Evolutionary conservation across 768 basidiomycete species (phyloP).

Genomic region (Lentinula edodes): DNA sequence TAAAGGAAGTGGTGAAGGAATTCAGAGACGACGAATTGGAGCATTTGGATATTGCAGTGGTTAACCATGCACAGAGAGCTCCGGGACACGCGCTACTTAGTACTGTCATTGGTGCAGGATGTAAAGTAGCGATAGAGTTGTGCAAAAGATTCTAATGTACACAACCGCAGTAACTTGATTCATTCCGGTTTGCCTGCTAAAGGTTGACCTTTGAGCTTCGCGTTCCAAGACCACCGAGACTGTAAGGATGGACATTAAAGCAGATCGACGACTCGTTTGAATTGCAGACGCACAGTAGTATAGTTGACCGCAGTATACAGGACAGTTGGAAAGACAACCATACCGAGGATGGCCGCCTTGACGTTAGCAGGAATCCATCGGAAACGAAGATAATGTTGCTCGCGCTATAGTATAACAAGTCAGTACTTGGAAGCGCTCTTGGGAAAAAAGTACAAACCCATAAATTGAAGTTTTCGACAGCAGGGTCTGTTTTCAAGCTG

Average conservation of each 20-base stretch:
- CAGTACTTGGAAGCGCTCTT: background rate
- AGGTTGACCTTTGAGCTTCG: constrained; percentile 26
- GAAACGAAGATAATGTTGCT: constrained; percentile 11
- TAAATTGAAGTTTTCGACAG: constrained; percentile 50
- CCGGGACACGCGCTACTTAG: constrained; percentile 90
- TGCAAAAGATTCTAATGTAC: constrained; percentile 69
- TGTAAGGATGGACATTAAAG: constrained; percentile 5
- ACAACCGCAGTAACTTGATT: background rate
- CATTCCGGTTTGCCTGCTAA: constrained; percentile 13
- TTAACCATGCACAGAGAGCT: constrained; percentile 81
- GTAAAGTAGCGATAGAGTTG: constrained; percentile 84
- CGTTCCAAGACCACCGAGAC: constrained; percentile 18
- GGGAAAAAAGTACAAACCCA: constrained; percentile 29
- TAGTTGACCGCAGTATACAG: background rate
- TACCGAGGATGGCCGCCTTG: constrained; percentile 2
- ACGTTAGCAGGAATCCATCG: constrained; percentile 10
- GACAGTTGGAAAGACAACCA: constrained; percentile 7
- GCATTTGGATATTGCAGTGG: constrained; percentile 88
- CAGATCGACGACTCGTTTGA: background rate
- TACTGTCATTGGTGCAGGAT: constrained; percentile 78
- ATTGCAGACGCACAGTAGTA: background rate
- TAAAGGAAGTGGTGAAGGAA: constrained; percentile 70
- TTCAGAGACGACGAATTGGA: constrained; percentile 94
- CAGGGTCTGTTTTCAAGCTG: constrained; percentile 36
- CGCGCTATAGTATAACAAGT: constrained; percentile 8